These are phyloP conservation scores for Mucor sp. DNA, from an alignment of 371 early-diverging fungal species.

Conservation along the genomic window DNA sequence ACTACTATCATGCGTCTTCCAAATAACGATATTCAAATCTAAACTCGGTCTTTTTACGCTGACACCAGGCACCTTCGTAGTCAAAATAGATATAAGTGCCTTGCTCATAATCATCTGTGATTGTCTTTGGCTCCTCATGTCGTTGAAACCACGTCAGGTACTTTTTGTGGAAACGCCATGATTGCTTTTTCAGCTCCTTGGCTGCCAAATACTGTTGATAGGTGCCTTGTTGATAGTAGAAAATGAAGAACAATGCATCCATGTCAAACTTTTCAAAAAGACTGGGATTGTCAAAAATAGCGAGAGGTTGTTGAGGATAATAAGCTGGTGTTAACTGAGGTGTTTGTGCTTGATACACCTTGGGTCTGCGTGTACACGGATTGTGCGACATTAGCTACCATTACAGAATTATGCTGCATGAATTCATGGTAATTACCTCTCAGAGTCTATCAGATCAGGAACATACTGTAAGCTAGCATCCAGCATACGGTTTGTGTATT, in stretches of 20 bases:
- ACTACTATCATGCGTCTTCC: constrained; percentile 22
- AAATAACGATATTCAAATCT: constrained; percentile 38
- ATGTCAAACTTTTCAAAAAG: constrained; percentile 92
- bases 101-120: constrained; percentile 98
- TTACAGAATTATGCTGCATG: too few relatives aligned
- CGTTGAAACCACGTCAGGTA: constrained; percentile 99
- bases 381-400: too few relatives aligned
- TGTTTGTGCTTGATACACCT: constrained; percentile 71
- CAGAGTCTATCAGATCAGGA: constrained; percentile 78
- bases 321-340: constrained; percentile 85
- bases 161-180: constrained; percentile 99
- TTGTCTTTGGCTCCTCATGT: constrained; percentile 96
- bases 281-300: constrained; percentile 80
- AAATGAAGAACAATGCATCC: constrained; percentile 98
- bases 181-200: constrained; percentile 94
- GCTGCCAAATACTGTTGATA: constrained; percentile 98
- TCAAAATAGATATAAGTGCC: constrained; percentile 99
- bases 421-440: constrained; percentile 29
- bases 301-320: constrained; percentile 86
- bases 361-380: constrained; percentile 43
- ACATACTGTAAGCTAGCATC: constrained; percentile 77
- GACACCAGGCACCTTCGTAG: constrained; percentile 98
- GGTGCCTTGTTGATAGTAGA: constrained; percentile 97
- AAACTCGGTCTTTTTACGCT: constrained; percentile 97
- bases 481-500: constrained; percentile 69